Evolutionary conservation across 306 rosid species (phyloP), one percentile per base, ranked within the genome.

Genomic region (Styphnolobium japonicum): DNA sequence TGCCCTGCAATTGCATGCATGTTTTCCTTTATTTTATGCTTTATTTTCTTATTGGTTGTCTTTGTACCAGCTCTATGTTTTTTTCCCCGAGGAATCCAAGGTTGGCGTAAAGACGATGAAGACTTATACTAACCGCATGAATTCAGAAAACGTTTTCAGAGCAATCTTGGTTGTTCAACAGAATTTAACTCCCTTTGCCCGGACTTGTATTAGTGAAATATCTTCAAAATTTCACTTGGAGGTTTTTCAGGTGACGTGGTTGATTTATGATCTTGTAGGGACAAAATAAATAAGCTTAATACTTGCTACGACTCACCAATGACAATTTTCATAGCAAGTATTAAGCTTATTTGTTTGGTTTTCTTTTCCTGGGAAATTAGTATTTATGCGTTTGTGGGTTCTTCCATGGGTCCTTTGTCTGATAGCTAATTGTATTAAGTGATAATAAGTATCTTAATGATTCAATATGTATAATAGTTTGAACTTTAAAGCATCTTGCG

Each of bases 171-270:
- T 94, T 45, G 82, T 70, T 39, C 95, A 89, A 71, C 82, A 77
- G 49, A 89, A 82, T 27, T 86, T 91, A 70, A 91, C 97, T 18
- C 81, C 91, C 1, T 80, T 76, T 40, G 95, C 97, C 5, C 73
- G 74, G 36, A 82, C 66, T 5, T 75, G 76, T 72, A 16, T 91
- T 23, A 55, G 75, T 64, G 92, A 88, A 80, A 83, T 86, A 22
- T 72, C 90, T 34, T 4, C 90, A 10, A 82, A 88, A 39, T 86
- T 88, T 74, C 90, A 71, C 58, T 73, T 90, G 88, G 98, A 92
- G 82, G 89, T 92, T 51, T 95, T 95, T 61, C 94, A 88, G 98
- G 98, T 90, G 60, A 83, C 6, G 22, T 75, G 72, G 49, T 45
- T 67, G 29, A 48, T 56, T 55, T 58, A 0, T 56, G 16, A 18